phyloP scores from a whole-genome alignment of 257 asterid species.

The Gynochthodes officinalis region DNA sequence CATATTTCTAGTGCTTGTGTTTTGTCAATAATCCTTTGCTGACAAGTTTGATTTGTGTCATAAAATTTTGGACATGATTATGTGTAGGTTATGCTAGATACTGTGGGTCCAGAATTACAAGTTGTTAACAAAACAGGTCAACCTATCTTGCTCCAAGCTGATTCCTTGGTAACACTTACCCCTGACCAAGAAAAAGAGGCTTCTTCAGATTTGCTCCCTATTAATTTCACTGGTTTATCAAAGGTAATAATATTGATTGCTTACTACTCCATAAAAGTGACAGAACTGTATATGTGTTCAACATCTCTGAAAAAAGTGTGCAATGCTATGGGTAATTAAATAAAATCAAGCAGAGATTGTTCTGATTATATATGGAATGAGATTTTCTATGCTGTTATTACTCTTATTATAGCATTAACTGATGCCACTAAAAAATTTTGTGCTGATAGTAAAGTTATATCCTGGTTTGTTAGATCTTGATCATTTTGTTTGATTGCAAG shows the following conservation, averaged over 20 bases:
- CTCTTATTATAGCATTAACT: neutral
- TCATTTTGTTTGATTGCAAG: neutral
- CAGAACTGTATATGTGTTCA: neutral
- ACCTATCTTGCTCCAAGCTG: constrained; percentile 53
- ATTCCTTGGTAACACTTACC: constrained; percentile 47
- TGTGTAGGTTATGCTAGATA: constrained; percentile 72
- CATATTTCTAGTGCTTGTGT: neutral
- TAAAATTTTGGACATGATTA: neutral
- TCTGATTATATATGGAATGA: neutral
- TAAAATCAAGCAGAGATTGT: neutral
- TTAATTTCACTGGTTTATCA: constrained; percentile 54
- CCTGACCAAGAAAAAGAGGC: constrained; percentile 64
- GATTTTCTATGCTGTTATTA: neutral
- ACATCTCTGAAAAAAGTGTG: neutral
- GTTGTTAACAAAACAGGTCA: constrained; percentile 54
- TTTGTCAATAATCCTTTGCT: neutral
- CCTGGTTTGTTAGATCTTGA: neutral
- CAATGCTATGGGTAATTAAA: neutral
- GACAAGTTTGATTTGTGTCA: neutral
- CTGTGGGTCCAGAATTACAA: constrained; percentile 73
- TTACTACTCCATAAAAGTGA: neutral
- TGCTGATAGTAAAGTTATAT: neutral
- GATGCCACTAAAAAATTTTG: neutral
- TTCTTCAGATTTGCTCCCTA: constrained; percentile 57
- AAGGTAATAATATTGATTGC: constrained; percentile 34